These are phyloP conservation scores for Sideroxylon spinosum DNA, from an alignment of 179 eudicot genomes.

Conservation along the genomic window DNA sequence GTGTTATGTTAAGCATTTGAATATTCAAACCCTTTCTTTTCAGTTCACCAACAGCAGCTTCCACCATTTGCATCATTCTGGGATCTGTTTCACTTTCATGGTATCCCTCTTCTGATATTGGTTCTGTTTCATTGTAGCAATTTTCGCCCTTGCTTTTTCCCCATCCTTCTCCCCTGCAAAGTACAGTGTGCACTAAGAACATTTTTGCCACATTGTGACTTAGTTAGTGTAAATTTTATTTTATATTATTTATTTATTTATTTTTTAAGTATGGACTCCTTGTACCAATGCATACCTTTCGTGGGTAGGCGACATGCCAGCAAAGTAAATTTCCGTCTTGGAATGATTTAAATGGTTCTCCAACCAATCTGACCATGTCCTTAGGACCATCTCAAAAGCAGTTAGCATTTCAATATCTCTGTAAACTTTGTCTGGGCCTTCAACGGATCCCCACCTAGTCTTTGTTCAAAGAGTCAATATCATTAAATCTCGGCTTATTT, in stretches of 20 bases:
- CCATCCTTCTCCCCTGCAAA: conserved; percentile 11
- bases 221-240: no score
- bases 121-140: conserved; percentile 13
- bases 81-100: neutral
- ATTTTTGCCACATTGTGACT: no score
- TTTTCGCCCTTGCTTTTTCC: neutral
- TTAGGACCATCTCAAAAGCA: conserved; percentile 62
- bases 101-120: neutral
- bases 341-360: conserved; percentile 42
- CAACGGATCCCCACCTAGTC: conserved; percentile 53
- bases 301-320: conserved; percentile 73
- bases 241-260: no score
- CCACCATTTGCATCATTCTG: no score
- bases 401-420: conserved; percentile 47
- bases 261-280: no score
- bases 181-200: neutral
- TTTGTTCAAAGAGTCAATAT: neutral
- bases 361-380: conserved; percentile 67
- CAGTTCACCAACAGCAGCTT: no score
- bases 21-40: neutral
- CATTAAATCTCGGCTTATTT: neutral
- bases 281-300: conserved; percentile 24
- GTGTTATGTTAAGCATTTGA: conserved; percentile 5
- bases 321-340: conserved; percentile 47
- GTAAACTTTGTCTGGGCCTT: conserved; percentile 39